Conservation (phyloP, 192 early-diverging fungal genomes). For the Backusella sp. region DNA sequence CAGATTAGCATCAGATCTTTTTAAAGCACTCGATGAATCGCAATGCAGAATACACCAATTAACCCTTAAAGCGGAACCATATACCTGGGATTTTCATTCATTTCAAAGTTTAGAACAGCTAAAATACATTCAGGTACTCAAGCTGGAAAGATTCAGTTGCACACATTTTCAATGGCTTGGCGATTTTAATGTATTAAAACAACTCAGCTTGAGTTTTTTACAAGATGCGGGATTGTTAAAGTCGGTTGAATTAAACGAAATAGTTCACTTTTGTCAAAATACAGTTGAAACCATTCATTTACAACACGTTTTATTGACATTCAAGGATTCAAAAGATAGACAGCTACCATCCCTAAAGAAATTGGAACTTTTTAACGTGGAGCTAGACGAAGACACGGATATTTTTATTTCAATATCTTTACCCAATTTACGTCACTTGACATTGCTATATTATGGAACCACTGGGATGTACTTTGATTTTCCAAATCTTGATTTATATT, state of each 20-base stretch:
- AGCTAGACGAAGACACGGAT: not conserved
- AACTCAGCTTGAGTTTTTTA: not conserved
- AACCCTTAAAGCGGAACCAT: not conserved
- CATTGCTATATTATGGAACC: not conserved
- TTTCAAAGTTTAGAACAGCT: not conserved
- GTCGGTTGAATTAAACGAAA: not conserved
- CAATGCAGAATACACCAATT: not conserved
- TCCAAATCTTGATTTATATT: not conserved
- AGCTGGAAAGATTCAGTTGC: not conserved
- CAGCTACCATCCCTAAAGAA: not conserved
- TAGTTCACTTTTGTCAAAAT: not conserved
- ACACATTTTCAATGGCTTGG: not conserved
- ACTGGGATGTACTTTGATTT: not conserved
- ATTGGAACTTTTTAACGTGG: not conserved
- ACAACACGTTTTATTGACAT: not conserved
- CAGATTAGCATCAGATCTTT: not conserved
- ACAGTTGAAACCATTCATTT: not conserved
- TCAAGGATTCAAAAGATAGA: not conserved
- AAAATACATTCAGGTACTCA: not conserved
- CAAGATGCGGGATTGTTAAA: not conserved
- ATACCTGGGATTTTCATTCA: not conserved
- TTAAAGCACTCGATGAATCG: not conserved
- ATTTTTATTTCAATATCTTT: not conserved
- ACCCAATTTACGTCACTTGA: not conserved
- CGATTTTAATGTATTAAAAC: not conserved